Evolutionary conservation across 1,139 yeast genomes (phyloP), one percentile per base, ranked within the genome.

Genomic region (Kurtzmaniella quercitrusa): DNA sequence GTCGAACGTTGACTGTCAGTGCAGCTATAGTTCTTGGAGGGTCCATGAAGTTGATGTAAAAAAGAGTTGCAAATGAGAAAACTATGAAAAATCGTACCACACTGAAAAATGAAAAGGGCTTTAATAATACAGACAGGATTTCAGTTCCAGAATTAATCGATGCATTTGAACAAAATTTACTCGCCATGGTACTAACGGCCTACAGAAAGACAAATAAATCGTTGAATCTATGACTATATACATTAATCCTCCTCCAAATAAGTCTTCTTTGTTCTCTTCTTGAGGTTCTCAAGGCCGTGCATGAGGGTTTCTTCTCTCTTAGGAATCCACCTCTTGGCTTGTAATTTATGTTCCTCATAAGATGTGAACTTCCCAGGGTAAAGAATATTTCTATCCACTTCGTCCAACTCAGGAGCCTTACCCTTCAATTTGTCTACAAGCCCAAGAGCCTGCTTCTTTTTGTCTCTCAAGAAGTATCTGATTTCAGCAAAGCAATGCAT

Each of bases 401-500:
- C 78, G 50, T 80, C 77, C 52, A 85, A 72, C 49, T 79, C 76
- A 50, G 37, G 76, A 74, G 47, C 69, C 73, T 30, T 71, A 64
- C 12, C 70, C 64, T 49, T 45, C 48, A 33, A 47, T 54, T n/a
- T 42, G 5, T 30, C 34, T 3, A 14, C 17, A 30, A 30, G 34
- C 36, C 9, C 41, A 53, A 46, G 49, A 58, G 42, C 66, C 61
- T 47, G 71, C 68, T 50, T 71, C 71, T 54, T 71, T 68, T 78
- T 83, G 19, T 55, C 59, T 55, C 71, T 72, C 84, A 96, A 86
- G 42, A 86, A 73, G 43, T 76, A 68, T 59, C 80, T 83, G 55
- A 91, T 85, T 60, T 88, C 93, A 34, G 77, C 80, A 48, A 88
- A 91, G 66, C 98, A 91, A 59, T 86, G 79, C 95, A 88, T 88